A percentile compares a stretch with the other conserved stretches of the same genome.
These are phyloP conservation scores for Macrolepiota fuliginosa DNA, from an alignment of 768 basidiomycete genomes.

Conservation along the genomic window DNA sequence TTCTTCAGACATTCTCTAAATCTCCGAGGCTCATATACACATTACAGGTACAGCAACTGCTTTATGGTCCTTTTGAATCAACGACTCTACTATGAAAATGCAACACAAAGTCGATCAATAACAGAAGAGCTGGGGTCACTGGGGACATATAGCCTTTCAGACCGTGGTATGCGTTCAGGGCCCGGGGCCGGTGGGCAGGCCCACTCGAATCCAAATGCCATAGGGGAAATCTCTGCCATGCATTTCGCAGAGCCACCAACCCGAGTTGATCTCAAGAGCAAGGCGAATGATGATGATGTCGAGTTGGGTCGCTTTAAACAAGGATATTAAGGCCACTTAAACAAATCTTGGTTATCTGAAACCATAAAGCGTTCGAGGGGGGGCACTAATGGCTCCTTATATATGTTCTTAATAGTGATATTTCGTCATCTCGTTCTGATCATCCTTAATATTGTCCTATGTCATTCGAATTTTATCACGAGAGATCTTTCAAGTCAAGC, in stretches of 20 bases:
- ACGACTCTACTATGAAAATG: not conserved
- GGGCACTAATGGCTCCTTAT: no score
- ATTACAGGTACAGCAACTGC: constrained; percentile 6
- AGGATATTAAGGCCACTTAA: not conserved
- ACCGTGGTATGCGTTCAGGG: not conserved
- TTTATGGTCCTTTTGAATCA: constrained; percentile 12
- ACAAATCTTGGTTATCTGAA: not conserved
- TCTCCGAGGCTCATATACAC: not conserved
- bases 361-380: no score
- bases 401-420: no score
- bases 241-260: not conserved
- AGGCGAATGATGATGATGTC: not conserved
- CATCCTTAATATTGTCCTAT: no score
- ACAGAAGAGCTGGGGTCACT: not conserved
- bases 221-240: not conserved
- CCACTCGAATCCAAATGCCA: not conserved
- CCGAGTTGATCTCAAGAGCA: not conserved
- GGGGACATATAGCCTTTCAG: not conserved
- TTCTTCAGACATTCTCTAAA: not conserved
- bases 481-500: no score
- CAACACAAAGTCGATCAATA: not conserved
- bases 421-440: no score
- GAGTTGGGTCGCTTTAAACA: not conserved
- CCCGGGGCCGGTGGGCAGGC: not conserved
- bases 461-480: no score